Conservation (phyloP, 2,329 filamentous ascomycete genomes). For the Cercospora brassicicola region DNA sequence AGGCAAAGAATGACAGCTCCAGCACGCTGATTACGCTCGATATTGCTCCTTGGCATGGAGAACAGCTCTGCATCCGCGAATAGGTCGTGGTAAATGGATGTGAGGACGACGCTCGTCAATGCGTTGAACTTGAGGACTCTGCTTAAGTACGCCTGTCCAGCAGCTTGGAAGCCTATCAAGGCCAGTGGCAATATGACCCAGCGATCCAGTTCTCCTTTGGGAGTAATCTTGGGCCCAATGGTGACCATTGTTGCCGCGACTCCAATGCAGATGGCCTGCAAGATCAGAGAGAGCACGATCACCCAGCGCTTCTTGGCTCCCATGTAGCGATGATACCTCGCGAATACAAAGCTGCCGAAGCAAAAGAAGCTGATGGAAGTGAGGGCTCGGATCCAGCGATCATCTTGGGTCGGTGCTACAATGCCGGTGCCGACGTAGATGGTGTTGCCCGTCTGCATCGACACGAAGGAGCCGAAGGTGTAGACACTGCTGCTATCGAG, state of each 20-base stretch:
- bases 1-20: slow-evolving; percentile 55
- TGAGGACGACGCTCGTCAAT: slow-evolving; percentile 75
- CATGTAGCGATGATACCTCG: slow-evolving; percentile 64
- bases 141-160: slow-evolving; percentile 75
- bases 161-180: slow-evolving; percentile 72
- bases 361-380: slow-evolving; percentile 70
- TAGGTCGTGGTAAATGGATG: slow-evolving; percentile 78
- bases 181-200: slow-evolving; percentile 64
- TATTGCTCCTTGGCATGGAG: slow-evolving; percentile 43
- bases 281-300: slow-evolving; percentile 50
- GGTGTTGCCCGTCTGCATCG: slow-evolving; percentile 81
- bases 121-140: slow-evolving; percentile 68
- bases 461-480: slow-evolving; percentile 77
- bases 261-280: slow-evolving; percentile 47
- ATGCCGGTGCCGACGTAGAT: slow-evolving; percentile 76
- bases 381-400: slow-evolving; percentile 70
- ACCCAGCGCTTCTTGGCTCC: slow-evolving; percentile 65
- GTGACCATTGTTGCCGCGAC: slow-evolving; percentile 47
- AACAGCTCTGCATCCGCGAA: slow-evolving; percentile 65
- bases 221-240: slow-evolving; percentile 33
- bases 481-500: slow-evolving; percentile 74
- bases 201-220: slow-evolving; percentile 24
- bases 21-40: slow-evolving; percentile 55
- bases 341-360: slow-evolving; percentile 70
- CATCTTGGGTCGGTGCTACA: slow-evolving; percentile 49